Base-by-base conservation (phyloP, 768 basidiomycete species). In the Auriscalpium microsporum region DNA sequence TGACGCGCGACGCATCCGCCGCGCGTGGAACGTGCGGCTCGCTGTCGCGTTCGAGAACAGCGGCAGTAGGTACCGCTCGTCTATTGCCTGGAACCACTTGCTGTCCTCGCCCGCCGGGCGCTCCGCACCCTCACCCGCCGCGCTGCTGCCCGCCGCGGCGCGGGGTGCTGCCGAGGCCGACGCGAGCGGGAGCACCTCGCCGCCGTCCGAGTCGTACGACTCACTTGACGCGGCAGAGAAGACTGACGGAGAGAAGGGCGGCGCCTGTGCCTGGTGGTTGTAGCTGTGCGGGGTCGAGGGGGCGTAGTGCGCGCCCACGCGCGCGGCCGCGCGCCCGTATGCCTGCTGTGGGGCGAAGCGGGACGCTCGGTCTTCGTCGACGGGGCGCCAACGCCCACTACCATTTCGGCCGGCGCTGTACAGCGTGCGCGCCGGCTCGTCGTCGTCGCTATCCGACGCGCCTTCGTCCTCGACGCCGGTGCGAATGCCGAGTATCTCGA, bases 381-480 rank as follows among this genome's bases (percentile, higher is more conserved):
- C 50, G 55, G 19, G n/a, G 10, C 2, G 35, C 45, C 33, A 42
- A 0, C 51, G 38, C 13, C 51, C 38, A 17, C 13, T 37, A 2
- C 28, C 52, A 13, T 28, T 45, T 19, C 42, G n/a, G 3, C 53
- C 16, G 16, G 35, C 53, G 45, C 16, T 48, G 21, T 45, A 48
- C 55, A 61, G 19, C 16, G 45, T 6, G n/a, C 45, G 23, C 28
- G 45, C 14, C 10, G 28, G 45, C 34, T 82, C 83, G 28, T 87
- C 86, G 42, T 78, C 76, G 44, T 72, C 69, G 60, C 68, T 72
- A 54, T 69, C 71, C 48, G 76, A 77, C 38, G 77, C 93, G 2
- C 78, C 91, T 28, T 94, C 94, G 62, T 98, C 95, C 63, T 95
- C 94, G 0, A 99, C 90, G 0, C 94, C 94, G 0, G 91, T 94